Percentiles rank a stretch among this genome's conserved stretches.
phyloP scores from a whole-genome alignment of 129 eudicot species.

The Artemisia argyi region DNA sequence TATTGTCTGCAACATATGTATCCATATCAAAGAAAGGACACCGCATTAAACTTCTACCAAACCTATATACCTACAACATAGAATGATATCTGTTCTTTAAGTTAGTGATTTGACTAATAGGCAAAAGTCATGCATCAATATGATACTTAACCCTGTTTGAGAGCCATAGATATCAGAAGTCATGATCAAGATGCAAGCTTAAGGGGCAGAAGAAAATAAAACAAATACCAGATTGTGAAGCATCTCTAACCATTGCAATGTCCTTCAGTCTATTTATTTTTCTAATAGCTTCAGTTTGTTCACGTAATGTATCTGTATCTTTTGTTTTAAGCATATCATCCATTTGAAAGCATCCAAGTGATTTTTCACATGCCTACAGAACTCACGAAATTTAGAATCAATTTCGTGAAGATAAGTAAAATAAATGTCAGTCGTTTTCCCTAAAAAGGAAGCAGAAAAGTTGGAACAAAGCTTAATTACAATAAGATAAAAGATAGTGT shows the following conservation, averaged over 20 bases:
- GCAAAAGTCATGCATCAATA: not conserved
- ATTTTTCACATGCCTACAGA: conserved; percentile 74
- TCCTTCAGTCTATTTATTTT: conserved; percentile 59
- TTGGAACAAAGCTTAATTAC: not conserved
- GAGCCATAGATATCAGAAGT: conserved; percentile 2
- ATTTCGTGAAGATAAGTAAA: not conserved
- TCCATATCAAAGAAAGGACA: too few species aligned
- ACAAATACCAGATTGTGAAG: conserved; percentile 68
- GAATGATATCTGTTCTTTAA: too few species aligned
- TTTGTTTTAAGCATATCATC: conserved; percentile 22
- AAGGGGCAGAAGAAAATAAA: conserved; percentile 1
- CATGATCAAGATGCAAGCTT: not conserved
- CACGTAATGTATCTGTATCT: conserved; percentile 23
- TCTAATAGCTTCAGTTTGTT: conserved; percentile 35
- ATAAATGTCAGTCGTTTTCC: conserved; percentile 2
- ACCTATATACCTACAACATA: too few species aligned
- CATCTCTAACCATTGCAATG: conserved; percentile 45
- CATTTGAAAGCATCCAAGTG: conserved; percentile 42
- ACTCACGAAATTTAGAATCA: not conserved
- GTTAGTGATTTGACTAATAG: too few species aligned
- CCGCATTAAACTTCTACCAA: too few species aligned
- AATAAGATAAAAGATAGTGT: conserved; percentile 1
- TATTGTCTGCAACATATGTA: too few species aligned
- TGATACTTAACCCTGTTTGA: not conserved
- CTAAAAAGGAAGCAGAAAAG: conserved; percentile 2